Conservation (phyloP, 2,329 filamentous ascomycete species). For the Thermothelomyces thermophilus region DNA sequence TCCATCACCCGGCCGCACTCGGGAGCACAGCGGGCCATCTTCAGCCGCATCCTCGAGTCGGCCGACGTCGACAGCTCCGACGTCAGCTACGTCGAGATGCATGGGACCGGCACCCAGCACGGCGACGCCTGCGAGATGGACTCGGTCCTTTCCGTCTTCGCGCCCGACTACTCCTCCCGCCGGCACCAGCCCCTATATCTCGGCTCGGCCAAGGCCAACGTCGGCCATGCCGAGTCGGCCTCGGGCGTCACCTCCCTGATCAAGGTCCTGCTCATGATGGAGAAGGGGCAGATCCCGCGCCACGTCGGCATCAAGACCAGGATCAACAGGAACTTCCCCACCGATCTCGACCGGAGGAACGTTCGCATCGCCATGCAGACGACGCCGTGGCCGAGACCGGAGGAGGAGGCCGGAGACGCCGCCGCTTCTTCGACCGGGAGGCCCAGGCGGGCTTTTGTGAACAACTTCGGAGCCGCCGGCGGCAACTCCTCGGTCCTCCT, state of each 20-base stretch:
- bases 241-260: conserved; percentile 38
- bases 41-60: conserved; percentile 35
- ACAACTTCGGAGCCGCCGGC: conserved; percentile 64
- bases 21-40: conserved; percentile 45
- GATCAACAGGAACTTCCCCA: conserved; percentile 8
- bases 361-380: conserved; percentile 13
- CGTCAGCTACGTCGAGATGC: conserved; percentile 61
- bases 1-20: conserved; percentile 59
- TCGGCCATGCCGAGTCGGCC: conserved; percentile 44
- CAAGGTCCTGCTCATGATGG: conserved; percentile 44
- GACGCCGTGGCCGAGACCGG: not conserved
- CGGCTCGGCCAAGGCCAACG: conserved; percentile 44
- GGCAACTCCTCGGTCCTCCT: conserved; percentile 62
- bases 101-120: conserved; percentile 60
- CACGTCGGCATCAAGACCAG: conserved; percentile 42
- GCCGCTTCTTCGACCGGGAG: too few relatives aligned
- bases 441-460: conserved; percentile 43
- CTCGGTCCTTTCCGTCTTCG: conserved; percentile 53
- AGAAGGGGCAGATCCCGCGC: conserved; percentile 42
- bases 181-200: conserved; percentile 34
- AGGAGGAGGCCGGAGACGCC: not conserved
- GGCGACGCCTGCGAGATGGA: conserved; percentile 58
- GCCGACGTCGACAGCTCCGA: conserved; percentile 52
- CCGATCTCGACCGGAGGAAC: conserved; percentile 2
- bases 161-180: conserved; percentile 26